These are phyloP conservation scores for Alternaria novae-zelandiae DNA, from an alignment of 2,329 filamentous ascomycete genomes.

Conservation along the genomic window DNA sequence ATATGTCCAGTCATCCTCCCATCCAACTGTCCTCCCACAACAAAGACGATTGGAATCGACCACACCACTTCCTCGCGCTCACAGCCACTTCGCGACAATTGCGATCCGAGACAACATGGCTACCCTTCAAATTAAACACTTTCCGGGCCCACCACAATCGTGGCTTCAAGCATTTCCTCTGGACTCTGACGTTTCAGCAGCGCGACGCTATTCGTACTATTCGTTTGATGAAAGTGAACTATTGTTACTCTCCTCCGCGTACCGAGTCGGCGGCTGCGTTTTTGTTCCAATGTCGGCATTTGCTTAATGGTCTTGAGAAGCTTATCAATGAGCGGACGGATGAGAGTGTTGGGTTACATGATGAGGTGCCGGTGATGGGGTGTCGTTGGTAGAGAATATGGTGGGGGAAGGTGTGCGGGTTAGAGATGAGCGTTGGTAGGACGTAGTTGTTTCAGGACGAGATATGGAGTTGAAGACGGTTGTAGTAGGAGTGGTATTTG, in stretches of 20 bases:
- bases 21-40: background rate
- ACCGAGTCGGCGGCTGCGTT: background rate
- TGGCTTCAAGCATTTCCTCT: background rate
- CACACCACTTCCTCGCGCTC: background rate
- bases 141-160: background rate
- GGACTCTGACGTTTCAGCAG: rapidly evolving
- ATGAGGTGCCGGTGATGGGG: background rate
- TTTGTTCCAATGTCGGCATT: background rate
- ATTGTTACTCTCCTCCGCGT: rapidly evolving
- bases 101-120: background rate
- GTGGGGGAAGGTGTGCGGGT: background rate
- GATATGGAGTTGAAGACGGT: background rate
- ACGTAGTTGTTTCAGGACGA: background rate
- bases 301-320: background rate
- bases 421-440: background rate
- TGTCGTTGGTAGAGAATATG: background rate
- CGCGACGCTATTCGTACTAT: background rate
- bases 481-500: background rate
- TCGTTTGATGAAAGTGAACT: background rate
- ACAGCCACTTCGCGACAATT: background rate
- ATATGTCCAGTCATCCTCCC: background rate
- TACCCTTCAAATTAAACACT: background rate
- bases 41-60: rapidly evolving
- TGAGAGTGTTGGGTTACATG: background rate
- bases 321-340: background rate